phyloP scores from a whole-genome alignment of 78 protist genomes.

The Tieghemostelium lacteum region DNA sequence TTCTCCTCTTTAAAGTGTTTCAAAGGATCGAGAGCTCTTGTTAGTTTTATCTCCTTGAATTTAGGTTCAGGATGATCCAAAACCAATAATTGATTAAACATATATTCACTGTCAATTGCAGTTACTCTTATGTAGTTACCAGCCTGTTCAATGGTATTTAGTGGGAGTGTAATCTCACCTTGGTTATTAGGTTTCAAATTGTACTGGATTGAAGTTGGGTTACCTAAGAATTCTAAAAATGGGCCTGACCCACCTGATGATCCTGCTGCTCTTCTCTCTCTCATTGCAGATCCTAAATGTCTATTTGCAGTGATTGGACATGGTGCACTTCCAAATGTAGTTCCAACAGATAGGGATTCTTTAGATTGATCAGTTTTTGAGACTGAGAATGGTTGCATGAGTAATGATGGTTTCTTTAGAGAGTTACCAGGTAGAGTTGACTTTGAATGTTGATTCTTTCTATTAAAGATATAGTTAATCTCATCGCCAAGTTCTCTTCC shows the following conservation, averaged over 20 bases:
- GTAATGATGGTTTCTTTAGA: conserved; percentile 36
- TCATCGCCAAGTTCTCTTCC: conserved; percentile 77
- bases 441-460: conserved; percentile 42
- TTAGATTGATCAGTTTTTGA: conserved; percentile 15
- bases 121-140: neutral
- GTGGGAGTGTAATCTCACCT: conserved; percentile 15
- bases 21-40: conserved; percentile 28
- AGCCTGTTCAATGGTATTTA: neutral
- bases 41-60: conserved; percentile 45
- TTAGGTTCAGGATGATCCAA: neutral
- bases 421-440: conserved; percentile 53
- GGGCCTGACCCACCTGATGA: neutral
- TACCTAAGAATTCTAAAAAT: conserved; percentile 30
- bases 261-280: neutral
- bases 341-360: neutral
- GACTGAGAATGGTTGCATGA: conserved; percentile 59
- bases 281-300: neutral
- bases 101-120: conserved; percentile 44
- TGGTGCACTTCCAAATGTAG: neutral
- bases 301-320: too few species aligned
- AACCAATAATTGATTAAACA: neutral
- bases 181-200: conserved; percentile 21
- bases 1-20: conserved; percentile 64
- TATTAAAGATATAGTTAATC: conserved; percentile 46
- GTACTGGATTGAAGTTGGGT: conserved; percentile 11